Base-by-base conservation (phyloP, 345 rosid species). In the Dipteronia sinensis region DNA sequence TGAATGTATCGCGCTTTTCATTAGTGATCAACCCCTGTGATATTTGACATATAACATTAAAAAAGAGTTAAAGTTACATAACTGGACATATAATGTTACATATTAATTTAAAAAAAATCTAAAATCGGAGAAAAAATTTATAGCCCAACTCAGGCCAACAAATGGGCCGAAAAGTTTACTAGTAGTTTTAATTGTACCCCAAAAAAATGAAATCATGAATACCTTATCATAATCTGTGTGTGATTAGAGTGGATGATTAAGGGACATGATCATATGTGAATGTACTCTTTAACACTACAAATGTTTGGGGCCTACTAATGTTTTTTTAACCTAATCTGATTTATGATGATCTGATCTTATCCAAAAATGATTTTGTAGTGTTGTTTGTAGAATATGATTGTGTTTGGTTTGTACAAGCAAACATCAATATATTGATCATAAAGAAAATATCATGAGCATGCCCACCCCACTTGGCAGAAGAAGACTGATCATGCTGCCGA, bases 1-100 rank as follows among this genome's bases (percentile, higher is more conserved):
- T 95, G 90, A 95, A 95, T 46, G 64, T 73, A 80, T 95, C 99
- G 0, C 98, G 89, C 80, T 90, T 92, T 79, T 92, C 99, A 1
- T 78, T 86, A 7, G 84, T 81, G 25, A 95, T 84, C 9, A 93
- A 74, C 6, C 98, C 95, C 99, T 95, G 79, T 15, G 4, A 22
- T 5, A 16, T 10, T n/a, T 44, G 22, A 34, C 16, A 2, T n/a
- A n/a, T n/a, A n/a, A n/a, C n/a, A 66, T 49, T 9, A 71, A 67
- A 16, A 40, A 16, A 34, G 51, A n/a, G 11, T 3, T 11, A 1
- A 0, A 29, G 31, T 31, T 31, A 31, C 4, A 31, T 31, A 31
- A 31, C 6, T 31, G 3, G 0, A 31, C 38, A 0, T 31, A 31
- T 31, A 4, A 31, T 6, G 6, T 4, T 31, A 31, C 6, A 31